Evolutionary conservation across 805 yeast species (phyloP).

Genomic region (Hemisphaericaspora nanyangensis): DNA sequence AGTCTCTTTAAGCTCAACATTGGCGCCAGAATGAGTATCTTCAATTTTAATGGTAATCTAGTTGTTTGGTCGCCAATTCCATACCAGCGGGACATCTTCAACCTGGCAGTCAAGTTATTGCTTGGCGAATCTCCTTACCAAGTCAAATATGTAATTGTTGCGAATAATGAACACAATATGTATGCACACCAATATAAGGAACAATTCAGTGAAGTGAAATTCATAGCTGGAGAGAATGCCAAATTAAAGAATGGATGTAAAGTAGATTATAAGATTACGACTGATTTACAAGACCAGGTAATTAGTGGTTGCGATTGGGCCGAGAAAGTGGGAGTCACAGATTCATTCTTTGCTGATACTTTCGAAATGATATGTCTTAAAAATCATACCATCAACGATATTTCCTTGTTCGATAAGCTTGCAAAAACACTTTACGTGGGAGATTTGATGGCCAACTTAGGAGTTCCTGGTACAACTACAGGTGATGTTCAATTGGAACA

Average conservation of each 20-base stretch:
- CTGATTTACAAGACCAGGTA: constrained; percentile 23
- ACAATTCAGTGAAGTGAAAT: constrained; percentile 10
- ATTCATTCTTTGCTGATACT: constrained; percentile 26
- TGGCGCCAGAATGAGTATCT: constrained; percentile 4
- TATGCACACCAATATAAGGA: constrained; percentile 47
- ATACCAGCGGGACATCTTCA: background rate
- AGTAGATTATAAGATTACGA: constrained; percentile 35
- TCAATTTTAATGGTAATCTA: constrained; percentile 2
- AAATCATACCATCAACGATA: constrained; percentile 47
- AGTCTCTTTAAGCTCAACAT: background rate
- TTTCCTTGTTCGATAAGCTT: constrained; percentile 40
- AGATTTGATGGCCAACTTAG: constrained; percentile 53
- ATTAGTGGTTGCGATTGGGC: constrained; percentile 12
- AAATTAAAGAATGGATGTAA: constrained; percentile 25
- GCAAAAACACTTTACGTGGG: constrained; percentile 48
- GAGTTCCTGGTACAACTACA: constrained; percentile 14
- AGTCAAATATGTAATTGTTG: constrained; percentile 42
- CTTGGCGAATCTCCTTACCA: constrained; percentile 12
- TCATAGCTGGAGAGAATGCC: constrained; percentile 43
- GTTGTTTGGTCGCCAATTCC: constrained; percentile 4
- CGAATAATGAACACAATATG: constrained; percentile 57
- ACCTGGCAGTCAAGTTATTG: constrained; percentile 23
- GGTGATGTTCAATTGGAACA: constrained; percentile 24
- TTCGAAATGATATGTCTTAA: constrained; percentile 51
- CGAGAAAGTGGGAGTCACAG: constrained; percentile 25